These are phyloP conservation scores for Gonapodya prolifera DNA, from an alignment of 192 early-diverging fungal genomes.

Conservation along the genomic window DNA sequence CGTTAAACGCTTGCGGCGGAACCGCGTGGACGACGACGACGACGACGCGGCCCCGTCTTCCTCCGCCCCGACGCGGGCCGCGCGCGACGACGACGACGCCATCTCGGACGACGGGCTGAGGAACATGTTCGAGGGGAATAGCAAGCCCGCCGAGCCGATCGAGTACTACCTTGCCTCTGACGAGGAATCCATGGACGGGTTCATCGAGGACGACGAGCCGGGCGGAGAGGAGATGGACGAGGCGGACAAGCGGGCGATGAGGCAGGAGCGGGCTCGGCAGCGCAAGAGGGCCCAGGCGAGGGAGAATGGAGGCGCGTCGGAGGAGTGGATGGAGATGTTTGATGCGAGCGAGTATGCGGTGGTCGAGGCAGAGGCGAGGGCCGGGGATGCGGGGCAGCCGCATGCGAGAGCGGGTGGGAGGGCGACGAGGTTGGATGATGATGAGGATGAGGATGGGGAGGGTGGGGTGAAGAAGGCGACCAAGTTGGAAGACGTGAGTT, in stretches of 20 bases:
- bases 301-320: background rate
- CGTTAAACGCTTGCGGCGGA: conserved; percentile 56
- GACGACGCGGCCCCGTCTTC: conserved; percentile 17
- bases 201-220: conserved; percentile 40
- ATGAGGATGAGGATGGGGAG: conserved; percentile 19
- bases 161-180: too few relatives aligned
- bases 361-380: conserved; percentile 12
- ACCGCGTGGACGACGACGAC: too few relatives aligned
- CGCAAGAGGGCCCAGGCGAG: background rate
- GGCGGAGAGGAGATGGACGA: conserved; percentile 15
- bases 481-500: conserved; percentile 6
- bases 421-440: conserved; percentile 19
- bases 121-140: conserved; percentile 24
- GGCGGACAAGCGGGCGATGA: background rate
- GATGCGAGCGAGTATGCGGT: conserved; percentile 1
- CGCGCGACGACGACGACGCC: conserved; percentile 28
- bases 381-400: too few relatives aligned
- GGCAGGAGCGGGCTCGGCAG: background rate
- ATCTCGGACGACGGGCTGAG: conserved; percentile 32
- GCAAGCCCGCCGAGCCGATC: too few relatives aligned
- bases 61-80: conserved; percentile 14
- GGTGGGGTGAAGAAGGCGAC: conserved; percentile 5
- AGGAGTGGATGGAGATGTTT: background rate
- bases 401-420: conserved; percentile 12
- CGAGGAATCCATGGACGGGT: too few relatives aligned